Percentiles rank a stretch among this genome's conserved stretches.
These are phyloP conservation scores for Coemansia sp. DNA, from an alignment of 192 early-diverging fungal species.

Conservation along the genomic window DNA sequence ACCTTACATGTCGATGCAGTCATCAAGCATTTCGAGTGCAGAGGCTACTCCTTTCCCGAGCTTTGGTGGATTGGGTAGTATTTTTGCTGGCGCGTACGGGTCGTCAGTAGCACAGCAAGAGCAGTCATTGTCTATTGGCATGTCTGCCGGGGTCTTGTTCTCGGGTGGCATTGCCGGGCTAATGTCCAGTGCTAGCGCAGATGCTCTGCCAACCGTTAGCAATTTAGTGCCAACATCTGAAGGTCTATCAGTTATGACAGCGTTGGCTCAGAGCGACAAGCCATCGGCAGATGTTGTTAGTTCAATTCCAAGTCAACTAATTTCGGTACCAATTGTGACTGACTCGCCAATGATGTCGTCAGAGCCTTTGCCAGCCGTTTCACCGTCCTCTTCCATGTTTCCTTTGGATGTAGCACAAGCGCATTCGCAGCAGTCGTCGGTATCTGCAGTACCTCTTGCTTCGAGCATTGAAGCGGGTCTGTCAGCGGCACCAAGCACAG, in stretches of 20 bases:
- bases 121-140: conserved; percentile 10
- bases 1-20: background rate
- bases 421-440: conserved; percentile 3
- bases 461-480: background rate
- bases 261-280: background rate
- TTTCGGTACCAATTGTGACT: background rate
- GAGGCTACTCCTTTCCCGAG: background rate
- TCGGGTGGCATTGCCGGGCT: background rate
- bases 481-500: background rate
- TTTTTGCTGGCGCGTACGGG: conserved; percentile 4
- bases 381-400: background rate
- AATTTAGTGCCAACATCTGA: background rate
- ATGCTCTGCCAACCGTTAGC: background rate
- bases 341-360: background rate
- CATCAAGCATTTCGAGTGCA: background rate
- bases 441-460: background rate
- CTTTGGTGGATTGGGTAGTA: background rate
- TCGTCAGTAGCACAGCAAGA: conserved; percentile 15
- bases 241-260: background rate
- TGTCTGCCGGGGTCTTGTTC: background rate
- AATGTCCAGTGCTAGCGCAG: background rate
- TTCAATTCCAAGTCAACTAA: background rate
- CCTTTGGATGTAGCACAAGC: conserved; percentile 4
- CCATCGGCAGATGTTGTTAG: background rate
- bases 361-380: background rate